phyloP scores from a whole-genome alignment of 2,329 filamentous ascomycete species.

The Aspergillus fructus region DNA sequence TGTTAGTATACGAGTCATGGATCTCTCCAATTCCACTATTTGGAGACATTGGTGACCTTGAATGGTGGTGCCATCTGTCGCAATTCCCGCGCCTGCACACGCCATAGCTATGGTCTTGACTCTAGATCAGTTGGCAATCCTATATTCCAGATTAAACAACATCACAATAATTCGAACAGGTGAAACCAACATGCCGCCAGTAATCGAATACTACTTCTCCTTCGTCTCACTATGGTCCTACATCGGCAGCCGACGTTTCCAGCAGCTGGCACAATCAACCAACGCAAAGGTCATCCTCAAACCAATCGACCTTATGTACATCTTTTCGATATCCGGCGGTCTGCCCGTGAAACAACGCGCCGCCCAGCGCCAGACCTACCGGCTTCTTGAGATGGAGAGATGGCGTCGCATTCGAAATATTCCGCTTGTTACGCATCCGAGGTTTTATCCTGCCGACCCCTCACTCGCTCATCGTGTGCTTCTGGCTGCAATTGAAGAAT shows the following conservation, averaged over 20 bases:
- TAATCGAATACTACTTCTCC: constrained; percentile 7
- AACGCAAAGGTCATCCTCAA: constrained; percentile 15
- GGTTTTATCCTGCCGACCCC: constrained; percentile 22
- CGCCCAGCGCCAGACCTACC: constrained; percentile 30
- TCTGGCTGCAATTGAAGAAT: constrained; percentile 19
- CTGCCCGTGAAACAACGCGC: constrained; percentile 33
- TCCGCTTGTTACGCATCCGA: constrained; percentile 24
- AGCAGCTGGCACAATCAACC: background rate
- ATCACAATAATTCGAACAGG: too few relatives aligned
- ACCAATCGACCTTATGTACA: constrained; percentile 29
- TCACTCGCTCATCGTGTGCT: constrained; percentile 31
- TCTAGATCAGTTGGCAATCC: too few relatives aligned
- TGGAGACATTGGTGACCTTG: too few relatives aligned
- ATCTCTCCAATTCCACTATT: too few relatives aligned
- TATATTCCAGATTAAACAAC: too few relatives aligned
- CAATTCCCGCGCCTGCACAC: too few relatives aligned
- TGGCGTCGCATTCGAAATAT: constrained; percentile 28
- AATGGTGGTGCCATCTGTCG: too few relatives aligned
- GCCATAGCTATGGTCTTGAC: too few relatives aligned
- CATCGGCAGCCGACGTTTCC: constrained; percentile 5
- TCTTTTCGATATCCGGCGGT: constrained; percentile 33
- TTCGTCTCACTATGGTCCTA: constrained; percentile 9
- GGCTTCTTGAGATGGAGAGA: constrained; percentile 20
- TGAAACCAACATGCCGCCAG: background rate
- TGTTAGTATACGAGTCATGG: too few relatives aligned